These are phyloP conservation scores for Pythium dissimile DNA, from an alignment of 352 stramenopile genomes.

Conservation along the genomic window DNA sequence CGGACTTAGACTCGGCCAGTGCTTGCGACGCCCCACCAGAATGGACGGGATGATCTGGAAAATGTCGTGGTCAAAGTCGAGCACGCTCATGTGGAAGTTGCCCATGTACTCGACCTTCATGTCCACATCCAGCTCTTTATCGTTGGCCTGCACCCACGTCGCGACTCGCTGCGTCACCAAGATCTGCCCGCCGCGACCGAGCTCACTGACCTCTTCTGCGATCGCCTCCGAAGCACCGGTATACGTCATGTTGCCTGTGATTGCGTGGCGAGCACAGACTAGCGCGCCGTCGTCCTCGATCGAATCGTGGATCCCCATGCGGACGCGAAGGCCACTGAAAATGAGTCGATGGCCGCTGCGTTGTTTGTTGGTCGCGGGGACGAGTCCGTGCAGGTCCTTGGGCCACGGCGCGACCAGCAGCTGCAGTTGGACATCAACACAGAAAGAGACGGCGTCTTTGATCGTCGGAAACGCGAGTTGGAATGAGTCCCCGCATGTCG, in stretches of 20 bases:
- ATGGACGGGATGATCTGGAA: background rate
- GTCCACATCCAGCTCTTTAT: background rate
- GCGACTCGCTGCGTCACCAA: slow-evolving; percentile 18
- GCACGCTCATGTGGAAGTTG: background rate
- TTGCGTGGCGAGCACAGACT: slow-evolving; percentile 8
- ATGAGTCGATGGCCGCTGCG: slow-evolving; percentile 33
- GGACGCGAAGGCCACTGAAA: slow-evolving; percentile 63
- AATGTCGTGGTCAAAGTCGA: background rate
- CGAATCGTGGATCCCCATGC: slow-evolving; percentile 76
- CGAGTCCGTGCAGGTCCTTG: slow-evolving; percentile 36
- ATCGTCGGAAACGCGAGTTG: slow-evolving; percentile 65
- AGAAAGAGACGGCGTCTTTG: slow-evolving; percentile 56
- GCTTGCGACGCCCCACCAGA: background rate
- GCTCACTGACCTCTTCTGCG: slow-evolving; percentile 17
- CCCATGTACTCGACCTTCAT: background rate
- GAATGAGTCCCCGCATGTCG: slow-evolving; percentile 61
- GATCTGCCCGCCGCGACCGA: slow-evolving; percentile 24
- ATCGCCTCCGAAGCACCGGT: slow-evolving; percentile 18
- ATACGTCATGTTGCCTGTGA: slow-evolving; percentile 24
- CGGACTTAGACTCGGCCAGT: background rate
- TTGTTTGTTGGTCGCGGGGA: slow-evolving; percentile 49
- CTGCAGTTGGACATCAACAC: slow-evolving; percentile 54
- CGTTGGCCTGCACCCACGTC: background rate
- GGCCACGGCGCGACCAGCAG: slow-evolving; percentile 56
- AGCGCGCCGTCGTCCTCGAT: slow-evolving; percentile 3